Percentiles rank a stretch among this genome's conserved stretches.
Evolutionary conservation across 1,284 basidiomycete genomes (phyloP).

Genomic region (Microbotryum silenes-acaulis): DNA sequence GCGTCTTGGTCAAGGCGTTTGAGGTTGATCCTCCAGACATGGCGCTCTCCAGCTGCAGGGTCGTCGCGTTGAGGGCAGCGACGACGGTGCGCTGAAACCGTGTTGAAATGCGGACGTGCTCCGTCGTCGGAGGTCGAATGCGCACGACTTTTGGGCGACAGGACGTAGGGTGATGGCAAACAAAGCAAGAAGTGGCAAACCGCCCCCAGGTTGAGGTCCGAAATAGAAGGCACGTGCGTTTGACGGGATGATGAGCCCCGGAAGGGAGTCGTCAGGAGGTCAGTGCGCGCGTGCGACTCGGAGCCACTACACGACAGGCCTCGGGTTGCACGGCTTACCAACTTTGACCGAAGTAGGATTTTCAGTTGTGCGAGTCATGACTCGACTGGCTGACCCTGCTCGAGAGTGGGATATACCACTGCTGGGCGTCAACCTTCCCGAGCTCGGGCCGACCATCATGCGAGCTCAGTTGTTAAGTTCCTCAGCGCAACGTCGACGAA

Average conservation of each 20-base stretch:
- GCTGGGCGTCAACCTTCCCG: no score
- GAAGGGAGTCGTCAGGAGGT: background rate
- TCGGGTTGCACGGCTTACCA: constrained; percentile 20
- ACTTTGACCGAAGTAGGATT: constrained; percentile 33
- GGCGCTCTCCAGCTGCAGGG: constrained; percentile 55
- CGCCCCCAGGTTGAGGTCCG: background rate
- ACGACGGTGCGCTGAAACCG: constrained; percentile 88
- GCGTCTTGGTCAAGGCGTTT: constrained; percentile 30
- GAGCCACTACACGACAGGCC: background rate
- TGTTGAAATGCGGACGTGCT: constrained; percentile 64
- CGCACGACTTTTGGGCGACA: constrained; percentile 60
- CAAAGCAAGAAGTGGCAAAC: background rate
- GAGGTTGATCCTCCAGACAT: constrained; percentile 50
- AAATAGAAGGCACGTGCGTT: background rate
- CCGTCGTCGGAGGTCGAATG: constrained; percentile 76
- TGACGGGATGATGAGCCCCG: background rate
- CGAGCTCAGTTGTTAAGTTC: no score
- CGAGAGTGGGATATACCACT: no score
- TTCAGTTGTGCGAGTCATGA: background rate
- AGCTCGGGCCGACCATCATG: no score
- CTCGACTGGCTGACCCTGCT: no score
- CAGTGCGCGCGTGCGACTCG: background rate
- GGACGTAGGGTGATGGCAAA: constrained; percentile 6
- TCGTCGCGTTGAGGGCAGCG: constrained; percentile 53
- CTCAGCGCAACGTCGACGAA: no score